Evolutionary conservation across 2,329 filamentous ascomycete genomes (phyloP).

Genomic region (Moelleriella libera): DNA sequence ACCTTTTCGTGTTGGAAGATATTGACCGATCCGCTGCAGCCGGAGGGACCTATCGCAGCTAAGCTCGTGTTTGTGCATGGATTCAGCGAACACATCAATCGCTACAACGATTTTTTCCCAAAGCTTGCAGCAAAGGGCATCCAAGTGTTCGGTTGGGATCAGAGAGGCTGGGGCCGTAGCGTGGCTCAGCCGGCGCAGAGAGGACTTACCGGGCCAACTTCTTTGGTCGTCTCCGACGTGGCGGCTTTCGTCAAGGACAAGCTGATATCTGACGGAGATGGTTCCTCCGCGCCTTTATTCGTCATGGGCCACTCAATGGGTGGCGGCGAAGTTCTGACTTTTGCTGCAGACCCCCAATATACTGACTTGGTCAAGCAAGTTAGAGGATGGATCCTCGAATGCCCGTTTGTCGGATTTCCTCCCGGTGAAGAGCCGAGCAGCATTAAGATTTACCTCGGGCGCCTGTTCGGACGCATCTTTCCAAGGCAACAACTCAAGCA

Average conservation of each 20-base stretch:
- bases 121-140: constrained; percentile 57
- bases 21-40: constrained; percentile 21
- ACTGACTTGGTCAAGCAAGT: constrained; percentile 43
- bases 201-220: constrained; percentile 62
- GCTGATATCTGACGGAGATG: constrained; percentile 26
- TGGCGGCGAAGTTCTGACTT: constrained; percentile 58
- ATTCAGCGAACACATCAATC: constrained; percentile 74
- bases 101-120: constrained; percentile 63
- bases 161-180: constrained; percentile 76
- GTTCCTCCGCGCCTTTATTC: constrained; percentile 47
- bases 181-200: constrained; percentile 45
- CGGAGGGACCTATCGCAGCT: constrained; percentile 43
- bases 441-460: constrained; percentile 50
- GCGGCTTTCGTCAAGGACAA: constrained; percentile 56
- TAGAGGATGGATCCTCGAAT: constrained; percentile 60
- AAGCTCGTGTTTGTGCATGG: constrained; percentile 77
- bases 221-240: constrained; percentile 62
- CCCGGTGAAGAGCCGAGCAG: constrained; percentile 47
- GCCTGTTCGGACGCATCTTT: constrained; percentile 52
- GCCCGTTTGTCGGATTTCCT: constrained; percentile 66
- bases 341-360: constrained; percentile 36
- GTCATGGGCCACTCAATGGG: constrained; percentile 89
- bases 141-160: constrained; percentile 65
- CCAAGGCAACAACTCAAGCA: constrained; percentile 55
- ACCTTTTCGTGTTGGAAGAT: neutral